Evolutionary conservation across 345 rosid genomes (phyloP).

Genomic region (Salix suchowensis): DNA sequence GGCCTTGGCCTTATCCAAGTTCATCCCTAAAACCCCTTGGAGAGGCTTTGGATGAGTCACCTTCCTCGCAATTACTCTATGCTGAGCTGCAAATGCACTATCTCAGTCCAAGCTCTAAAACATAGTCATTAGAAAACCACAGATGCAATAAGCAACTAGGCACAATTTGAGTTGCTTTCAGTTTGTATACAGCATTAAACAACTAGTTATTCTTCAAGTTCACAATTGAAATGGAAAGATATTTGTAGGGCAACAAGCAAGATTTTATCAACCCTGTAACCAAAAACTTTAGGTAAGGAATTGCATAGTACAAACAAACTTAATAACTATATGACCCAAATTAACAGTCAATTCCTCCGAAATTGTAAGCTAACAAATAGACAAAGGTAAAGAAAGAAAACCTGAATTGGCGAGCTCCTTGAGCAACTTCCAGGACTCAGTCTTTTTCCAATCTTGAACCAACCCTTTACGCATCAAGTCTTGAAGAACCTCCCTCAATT

Average conservation of each 20-base stretch:
- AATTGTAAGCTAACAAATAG: background rate
- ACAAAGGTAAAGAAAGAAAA: conserved; percentile 12
- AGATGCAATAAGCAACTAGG: background rate
- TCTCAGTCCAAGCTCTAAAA: conserved; percentile 18
- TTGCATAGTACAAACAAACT: no score
- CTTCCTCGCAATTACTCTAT: conserved; percentile 75
- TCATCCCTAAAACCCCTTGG: conserved; percentile 82
- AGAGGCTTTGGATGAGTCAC: conserved; percentile 52
- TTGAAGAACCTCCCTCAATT: conserved; percentile 73
- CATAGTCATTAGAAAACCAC: background rate
- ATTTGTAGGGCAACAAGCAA: background rate
- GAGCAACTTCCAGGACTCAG: conserved; percentile 82
- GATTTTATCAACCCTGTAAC: background rate
- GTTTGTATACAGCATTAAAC: background rate
- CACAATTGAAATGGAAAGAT: background rate
- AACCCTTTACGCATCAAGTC: conserved; percentile 44
- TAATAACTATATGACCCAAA: no score
- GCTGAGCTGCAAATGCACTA: conserved; percentile 69
- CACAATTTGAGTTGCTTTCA: no score
- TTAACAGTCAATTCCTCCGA: background rate
- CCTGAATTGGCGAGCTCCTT: conserved; percentile 93
- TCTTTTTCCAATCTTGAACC: conserved; percentile 60
- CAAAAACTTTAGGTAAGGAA: no score
- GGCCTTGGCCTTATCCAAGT: conserved; percentile 61
- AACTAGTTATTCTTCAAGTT: background rate